Evolutionary conservation across 2,329 filamentous ascomycete species (phyloP), one percentile per base, ranked within the genome.

Genomic region (Claviceps sorghi): DNA sequence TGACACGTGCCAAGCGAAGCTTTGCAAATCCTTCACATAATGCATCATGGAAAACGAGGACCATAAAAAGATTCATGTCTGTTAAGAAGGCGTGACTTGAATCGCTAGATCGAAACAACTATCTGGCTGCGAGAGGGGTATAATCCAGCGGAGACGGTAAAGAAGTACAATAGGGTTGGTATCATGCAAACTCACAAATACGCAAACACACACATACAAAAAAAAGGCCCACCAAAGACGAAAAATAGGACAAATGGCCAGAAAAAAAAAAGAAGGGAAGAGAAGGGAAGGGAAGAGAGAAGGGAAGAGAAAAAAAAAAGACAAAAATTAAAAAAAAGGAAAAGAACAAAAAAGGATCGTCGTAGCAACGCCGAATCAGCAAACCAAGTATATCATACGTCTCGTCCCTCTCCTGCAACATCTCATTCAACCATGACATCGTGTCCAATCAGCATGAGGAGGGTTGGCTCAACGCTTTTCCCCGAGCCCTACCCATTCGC

Each of bases 401-500:
- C 36, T 42, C 26, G 22, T 7, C 19, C 44, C 38, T 21, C 48
- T n/a, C n/a, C 19, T n/a, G 17, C 50, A 13, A 32, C 22, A n/a
- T 30, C 34, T 41, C n/a, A 29, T 42, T 40, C 26, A 13, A 46
- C 47, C 41, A n/a, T 48, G 36, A 50, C 26, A 4, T 34, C 30
- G 19, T 26, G n/a, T n/a, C 42, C 22, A 15, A 21, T 45, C 47
- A 53, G 38, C 52, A 52, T 15, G 45, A 54, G 6, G 52, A 54
- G 13, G 52, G 48, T 13, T 52, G 50, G 6, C 41, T 51, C 5
- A 10, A 17, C 1, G 8, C 21, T 19, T 44, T 50, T n/a, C 11
- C 38, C 4, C 40, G 50, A 42, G 43, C 40, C 19, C 53, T 49
- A 13, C 55, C 56, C 41, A 58, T 51, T 10, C 59, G 56, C 51